Base-by-base conservation (phyloP, 352 stramenopile genomes). In the Globisporangium viniferum region DNA sequence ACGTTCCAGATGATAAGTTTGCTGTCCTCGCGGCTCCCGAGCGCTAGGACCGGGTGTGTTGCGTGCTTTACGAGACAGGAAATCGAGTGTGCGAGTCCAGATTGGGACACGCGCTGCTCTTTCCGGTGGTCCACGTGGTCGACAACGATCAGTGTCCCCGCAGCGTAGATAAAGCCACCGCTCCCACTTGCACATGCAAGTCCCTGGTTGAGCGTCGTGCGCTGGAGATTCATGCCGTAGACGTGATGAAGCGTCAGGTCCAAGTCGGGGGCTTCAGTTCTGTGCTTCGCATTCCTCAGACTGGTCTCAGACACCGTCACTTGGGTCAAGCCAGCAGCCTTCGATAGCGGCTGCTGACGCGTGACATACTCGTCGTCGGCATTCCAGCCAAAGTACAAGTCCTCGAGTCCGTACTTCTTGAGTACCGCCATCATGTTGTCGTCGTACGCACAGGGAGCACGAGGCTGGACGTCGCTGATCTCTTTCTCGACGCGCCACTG, bases 401-500 rank as follows among this genome's bases (percentile, higher is more conserved):
- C 72, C 46, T 82, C 71, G 15, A 84, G 62, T n/a, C 73, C 74
- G 18, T 83, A 64, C 0, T 41, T 20, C 8, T 59, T 22, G 27
- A 86, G 53, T 65, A 67, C 29, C 41, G 64, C 56, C 24, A 69
- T 56, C 62, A 84, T 72, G 1, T 5, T 27, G 39, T 61, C 27
- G 46, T 79, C 58, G 51, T 75, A 83, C 22, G 46, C 15, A 27
- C 66, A 81, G 1, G 48, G 22, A 8, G 72, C 56, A 44, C 71
- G 77, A 57, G 82, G 78, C 24, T 90, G 82, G 1, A 75, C 67
- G 36, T 89, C 82, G 9, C 49, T 57, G 7, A 78, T 67, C 36
- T 88, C 80, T 18, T 86, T 82, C 29, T 76, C 74, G n/a, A 91
- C 62, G 20, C 73, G 69, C 85, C 85, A 95, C 56, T 93, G 87